These are phyloP conservation scores for Boletus tylopilopsis DNA, from an alignment of 768 basidiomycete species.

Conservation along the genomic window DNA sequence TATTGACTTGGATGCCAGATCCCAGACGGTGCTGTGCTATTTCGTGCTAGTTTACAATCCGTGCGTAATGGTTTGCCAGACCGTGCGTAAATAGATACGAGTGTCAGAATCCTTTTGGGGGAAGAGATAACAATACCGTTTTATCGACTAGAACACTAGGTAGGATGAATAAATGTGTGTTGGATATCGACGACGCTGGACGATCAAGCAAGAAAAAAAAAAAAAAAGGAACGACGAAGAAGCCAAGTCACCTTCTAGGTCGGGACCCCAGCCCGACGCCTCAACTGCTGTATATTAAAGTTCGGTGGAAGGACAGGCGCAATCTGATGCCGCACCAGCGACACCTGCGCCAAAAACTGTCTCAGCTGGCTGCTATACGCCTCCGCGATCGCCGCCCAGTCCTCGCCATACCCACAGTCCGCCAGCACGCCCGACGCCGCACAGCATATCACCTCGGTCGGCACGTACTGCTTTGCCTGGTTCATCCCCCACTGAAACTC, in stretches of 20 bases:
- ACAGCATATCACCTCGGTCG: slow-evolving; percentile 20
- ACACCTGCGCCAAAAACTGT: slow-evolving; percentile 31
- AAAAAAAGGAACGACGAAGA: neutral
- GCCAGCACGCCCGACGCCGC: slow-evolving; percentile 17
- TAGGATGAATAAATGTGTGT: too few species aligned
- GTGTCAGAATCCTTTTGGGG: too few species aligned
- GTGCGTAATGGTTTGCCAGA: neutral
- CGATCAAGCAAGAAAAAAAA: neutral
- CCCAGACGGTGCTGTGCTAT: neutral
- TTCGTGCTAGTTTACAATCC: slow-evolving; percentile 9
- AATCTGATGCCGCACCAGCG: slow-evolving; percentile 29
- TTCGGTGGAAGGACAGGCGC: slow-evolving; percentile 30
- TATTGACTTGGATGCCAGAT: neutral
- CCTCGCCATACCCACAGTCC: slow-evolving; percentile 27
- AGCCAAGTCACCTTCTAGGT: slow-evolving; percentile 8
- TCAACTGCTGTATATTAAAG: slow-evolving; percentile 31
- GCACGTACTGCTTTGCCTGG: slow-evolving; percentile 25
- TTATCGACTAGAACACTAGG: too few species aligned
- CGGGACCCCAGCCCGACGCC: slow-evolving; percentile 25
- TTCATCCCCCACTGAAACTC: slow-evolving; percentile 30
- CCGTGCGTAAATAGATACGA: neutral
- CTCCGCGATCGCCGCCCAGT: slow-evolving; percentile 30
- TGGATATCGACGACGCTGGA: neutral
- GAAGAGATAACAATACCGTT: too few species aligned
- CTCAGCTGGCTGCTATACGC: slow-evolving; percentile 28